These are phyloP conservation scores for Strobilomyces confusus DNA, from an alignment of 768 basidiomycete species.

Conservation along the genomic window DNA sequence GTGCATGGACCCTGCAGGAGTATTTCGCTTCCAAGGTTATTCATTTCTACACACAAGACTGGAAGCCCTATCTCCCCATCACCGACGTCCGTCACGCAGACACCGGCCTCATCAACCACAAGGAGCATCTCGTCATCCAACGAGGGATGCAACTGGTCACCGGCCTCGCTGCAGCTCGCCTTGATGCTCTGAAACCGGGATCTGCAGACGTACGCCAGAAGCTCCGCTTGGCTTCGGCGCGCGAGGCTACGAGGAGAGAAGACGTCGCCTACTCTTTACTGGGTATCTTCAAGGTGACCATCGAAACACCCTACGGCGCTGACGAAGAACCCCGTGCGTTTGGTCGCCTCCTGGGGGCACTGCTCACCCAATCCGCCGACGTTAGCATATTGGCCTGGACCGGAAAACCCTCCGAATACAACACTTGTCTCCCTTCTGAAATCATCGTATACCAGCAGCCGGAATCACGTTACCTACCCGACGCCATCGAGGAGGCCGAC, in stretches of 20 bases:
- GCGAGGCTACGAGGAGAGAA: constrained; percentile 18
- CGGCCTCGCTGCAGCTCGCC: not conserved
- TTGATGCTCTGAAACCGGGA: constrained; percentile 11
- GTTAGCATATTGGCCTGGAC: constrained; percentile 16
- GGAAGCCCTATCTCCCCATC: constrained; percentile 18
- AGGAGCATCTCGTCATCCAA: constrained; percentile 1
- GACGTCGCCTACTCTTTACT: constrained; percentile 26
- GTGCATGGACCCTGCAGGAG: constrained; percentile 23
- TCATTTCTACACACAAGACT: constrained; percentile 23
- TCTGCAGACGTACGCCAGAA: constrained; percentile 8
- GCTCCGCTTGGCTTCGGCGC: constrained; percentile 19
- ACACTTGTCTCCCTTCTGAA: constrained; percentile 19
- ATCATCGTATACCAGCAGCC: constrained; percentile 9
- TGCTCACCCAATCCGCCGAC: constrained; percentile 16
- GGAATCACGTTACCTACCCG: constrained; percentile 3
- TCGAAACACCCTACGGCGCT: constrained; percentile 21
- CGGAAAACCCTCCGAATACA: constrained; percentile 16
- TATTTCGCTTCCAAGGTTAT: constrained; percentile 20
- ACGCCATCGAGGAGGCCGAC: not conserved
- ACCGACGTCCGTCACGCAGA: not conserved
- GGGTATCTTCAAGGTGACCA: constrained; percentile 17
- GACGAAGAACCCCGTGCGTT: constrained; percentile 18
- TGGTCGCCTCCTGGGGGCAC: constrained; percentile 13
- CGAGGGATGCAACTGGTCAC: constrained; percentile 17
- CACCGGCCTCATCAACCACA: constrained; percentile 9